Conservation (phyloP, 495 filamentous ascomycete genomes). For the Glarea lozoyensis region DNA sequence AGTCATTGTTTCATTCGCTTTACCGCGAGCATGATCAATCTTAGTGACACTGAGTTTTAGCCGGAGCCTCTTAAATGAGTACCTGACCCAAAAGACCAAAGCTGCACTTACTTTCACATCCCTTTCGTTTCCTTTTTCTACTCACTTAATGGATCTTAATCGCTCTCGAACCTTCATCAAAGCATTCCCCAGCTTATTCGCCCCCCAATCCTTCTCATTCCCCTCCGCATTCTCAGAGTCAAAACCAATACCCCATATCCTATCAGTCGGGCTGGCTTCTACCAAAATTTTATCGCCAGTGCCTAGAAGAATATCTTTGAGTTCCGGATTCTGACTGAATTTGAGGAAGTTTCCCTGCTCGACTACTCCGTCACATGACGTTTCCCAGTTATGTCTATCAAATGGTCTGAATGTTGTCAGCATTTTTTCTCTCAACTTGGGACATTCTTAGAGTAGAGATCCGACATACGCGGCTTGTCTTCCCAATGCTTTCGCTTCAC, state of each 20-base stretch:
- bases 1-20: no score
- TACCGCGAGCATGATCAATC: no score
- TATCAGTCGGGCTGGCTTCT: slow-evolving; percentile 52
- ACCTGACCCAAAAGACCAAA: no score
- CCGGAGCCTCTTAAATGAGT: no score
- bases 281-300: slow-evolving; percentile 52
- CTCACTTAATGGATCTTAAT: no score
- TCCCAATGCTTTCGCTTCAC: slow-evolving; percentile 22
- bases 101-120: no score
- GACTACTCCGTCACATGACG: slow-evolving; percentile 1
- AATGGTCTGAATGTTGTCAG: neutral
- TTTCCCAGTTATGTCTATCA: slow-evolving; percentile 2
- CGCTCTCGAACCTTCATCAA: slow-evolving; percentile 25
- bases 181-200: slow-evolving; percentile 5
- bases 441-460: neutral
- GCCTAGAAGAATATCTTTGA: slow-evolving; percentile 37
- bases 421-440: slow-evolving; percentile 13
- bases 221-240: slow-evolving; percentile 32
- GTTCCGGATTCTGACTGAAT: slow-evolving; percentile 11
- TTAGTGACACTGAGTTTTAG: no score
- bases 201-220: slow-evolving; percentile 22
- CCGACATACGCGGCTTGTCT: slow-evolving; percentile 5
- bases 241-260: slow-evolving; percentile 61
- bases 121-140: no score
- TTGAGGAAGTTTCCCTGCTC: slow-evolving; percentile 1